These are phyloP conservation scores for Eudorina sp. DNA, from an alignment of 139 green algal genomes.

Conservation along the genomic window DNA sequence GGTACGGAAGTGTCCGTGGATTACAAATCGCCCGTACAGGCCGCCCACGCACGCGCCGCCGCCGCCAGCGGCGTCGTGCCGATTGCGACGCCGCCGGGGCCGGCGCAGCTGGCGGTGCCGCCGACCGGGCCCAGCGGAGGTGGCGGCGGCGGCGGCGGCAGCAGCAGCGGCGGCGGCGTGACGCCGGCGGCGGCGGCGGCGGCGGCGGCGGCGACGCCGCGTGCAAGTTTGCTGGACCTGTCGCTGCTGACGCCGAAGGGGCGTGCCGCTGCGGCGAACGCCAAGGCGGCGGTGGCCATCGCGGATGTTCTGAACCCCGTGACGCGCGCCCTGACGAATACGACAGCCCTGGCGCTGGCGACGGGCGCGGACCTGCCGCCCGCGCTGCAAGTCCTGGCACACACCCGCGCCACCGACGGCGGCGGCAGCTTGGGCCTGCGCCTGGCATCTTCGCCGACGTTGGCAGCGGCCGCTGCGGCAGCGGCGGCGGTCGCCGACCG, in stretches of 20 bases:
- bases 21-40: constrained; percentile 5
- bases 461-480: background rate
- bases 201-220: background rate
- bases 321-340: background rate
- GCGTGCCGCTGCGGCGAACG: background rate
- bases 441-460: background rate
- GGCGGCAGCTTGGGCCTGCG: background rate
- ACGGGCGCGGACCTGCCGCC: background rate
- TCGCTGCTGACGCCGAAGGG: background rate
- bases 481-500: background rate
- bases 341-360: background rate
- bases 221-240: background rate
- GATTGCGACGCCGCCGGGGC: background rate
- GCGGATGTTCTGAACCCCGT: constrained; percentile 17
- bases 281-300: background rate
- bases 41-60: background rate
- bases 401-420: background rate
- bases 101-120: background rate
- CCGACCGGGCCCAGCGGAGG: background rate
- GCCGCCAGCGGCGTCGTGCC: background rate
- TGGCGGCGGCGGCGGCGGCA: background rate
- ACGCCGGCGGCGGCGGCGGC: background rate
- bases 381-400: background rate
- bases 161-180: background rate
- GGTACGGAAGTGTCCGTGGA: background rate